These are phyloP conservation scores for Ramaria rubella DNA, from an alignment of 768 basidiomycete genomes.

Conservation along the genomic window DNA sequence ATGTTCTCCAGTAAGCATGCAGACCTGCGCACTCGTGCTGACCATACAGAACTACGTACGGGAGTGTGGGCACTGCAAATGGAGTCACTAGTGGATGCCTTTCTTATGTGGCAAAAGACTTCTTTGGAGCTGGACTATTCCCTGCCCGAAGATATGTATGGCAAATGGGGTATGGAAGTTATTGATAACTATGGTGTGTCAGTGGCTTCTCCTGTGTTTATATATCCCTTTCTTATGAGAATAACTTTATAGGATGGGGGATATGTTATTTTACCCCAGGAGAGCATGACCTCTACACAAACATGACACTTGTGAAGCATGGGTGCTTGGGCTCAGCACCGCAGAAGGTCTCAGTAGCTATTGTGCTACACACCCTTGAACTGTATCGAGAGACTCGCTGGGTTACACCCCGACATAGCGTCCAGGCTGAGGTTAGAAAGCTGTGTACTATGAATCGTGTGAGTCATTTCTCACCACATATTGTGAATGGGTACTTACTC, in stretches of 20 bases:
- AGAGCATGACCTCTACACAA: neutral
- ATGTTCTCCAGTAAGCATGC: neutral
- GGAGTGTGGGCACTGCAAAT: neutral
- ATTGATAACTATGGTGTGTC: neutral
- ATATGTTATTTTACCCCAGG: neutral
- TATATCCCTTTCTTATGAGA: neutral
- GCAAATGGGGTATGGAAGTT: neutral
- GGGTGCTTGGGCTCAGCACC: neutral
- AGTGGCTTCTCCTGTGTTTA: neutral
- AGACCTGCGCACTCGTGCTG: neutral
- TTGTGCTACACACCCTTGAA: conserved; percentile 15
- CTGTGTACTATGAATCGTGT: conserved; percentile 18
- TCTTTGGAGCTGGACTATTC: neutral
- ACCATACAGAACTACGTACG: neutral
- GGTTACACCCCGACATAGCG: conserved; percentile 14
- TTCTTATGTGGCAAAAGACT: neutral
- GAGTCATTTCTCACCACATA: neutral
- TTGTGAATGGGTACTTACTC: neutral
- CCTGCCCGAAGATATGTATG: neutral
- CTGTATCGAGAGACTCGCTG: conserved; percentile 8
- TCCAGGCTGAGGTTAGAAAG: conserved; percentile 18
- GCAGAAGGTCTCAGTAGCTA: neutral
- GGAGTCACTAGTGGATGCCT: neutral
- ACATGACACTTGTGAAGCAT: neutral
- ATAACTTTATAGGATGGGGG: neutral